These are phyloP conservation scores for Wallacemonas sp. DNA, from an alignment of 208 protist genomes.

Conservation along the genomic window DNA sequence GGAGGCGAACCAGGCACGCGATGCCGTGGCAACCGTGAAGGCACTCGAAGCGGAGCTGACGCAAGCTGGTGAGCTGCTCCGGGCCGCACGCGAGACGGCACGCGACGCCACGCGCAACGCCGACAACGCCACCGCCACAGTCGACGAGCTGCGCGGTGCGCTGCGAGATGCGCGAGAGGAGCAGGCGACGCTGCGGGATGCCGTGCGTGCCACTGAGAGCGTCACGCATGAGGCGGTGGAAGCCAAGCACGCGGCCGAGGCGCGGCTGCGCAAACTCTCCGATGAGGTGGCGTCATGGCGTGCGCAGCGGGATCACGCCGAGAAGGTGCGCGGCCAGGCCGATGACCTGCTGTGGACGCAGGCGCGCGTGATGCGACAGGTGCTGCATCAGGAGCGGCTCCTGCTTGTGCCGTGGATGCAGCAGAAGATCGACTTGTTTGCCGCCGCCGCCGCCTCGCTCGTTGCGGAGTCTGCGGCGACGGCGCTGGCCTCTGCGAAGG, in stretches of 20 bases:
- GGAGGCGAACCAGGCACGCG: slow-evolving; percentile 16
- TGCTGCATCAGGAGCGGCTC: slow-evolving; percentile 5
- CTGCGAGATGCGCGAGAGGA: background rate
- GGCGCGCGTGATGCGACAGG: slow-evolving; percentile 3
- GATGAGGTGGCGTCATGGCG: slow-evolving; percentile 3
- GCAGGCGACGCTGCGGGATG: background rate
- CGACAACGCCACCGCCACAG: background rate
- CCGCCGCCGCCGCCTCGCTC: background rate
- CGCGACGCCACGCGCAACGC: background rate
- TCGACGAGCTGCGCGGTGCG: background rate
- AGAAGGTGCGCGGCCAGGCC: background rate
- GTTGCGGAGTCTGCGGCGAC: background rate
- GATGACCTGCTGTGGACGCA: background rate
- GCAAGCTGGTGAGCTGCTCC: background rate
- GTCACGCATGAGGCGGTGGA: background rate
- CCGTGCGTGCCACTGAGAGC: slow-evolving; percentile 3
- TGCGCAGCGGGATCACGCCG: slow-evolving; percentile 4
- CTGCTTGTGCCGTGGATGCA: slow-evolving; percentile 12
- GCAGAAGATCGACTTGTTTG: slow-evolving; percentile 10
- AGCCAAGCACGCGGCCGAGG: slow-evolving; percentile 3
- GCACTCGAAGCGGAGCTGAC: background rate
- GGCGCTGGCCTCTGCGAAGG: too few relatives aligned
- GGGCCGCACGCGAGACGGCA: background rate
- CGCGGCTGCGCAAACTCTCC: slow-evolving; percentile 1
- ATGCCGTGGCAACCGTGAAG: slow-evolving; percentile 6